These are phyloP conservation scores for Colletotrichum abscissum DNA, from an alignment of 2,329 filamentous ascomycete genomes.

Conservation along the genomic window DNA sequence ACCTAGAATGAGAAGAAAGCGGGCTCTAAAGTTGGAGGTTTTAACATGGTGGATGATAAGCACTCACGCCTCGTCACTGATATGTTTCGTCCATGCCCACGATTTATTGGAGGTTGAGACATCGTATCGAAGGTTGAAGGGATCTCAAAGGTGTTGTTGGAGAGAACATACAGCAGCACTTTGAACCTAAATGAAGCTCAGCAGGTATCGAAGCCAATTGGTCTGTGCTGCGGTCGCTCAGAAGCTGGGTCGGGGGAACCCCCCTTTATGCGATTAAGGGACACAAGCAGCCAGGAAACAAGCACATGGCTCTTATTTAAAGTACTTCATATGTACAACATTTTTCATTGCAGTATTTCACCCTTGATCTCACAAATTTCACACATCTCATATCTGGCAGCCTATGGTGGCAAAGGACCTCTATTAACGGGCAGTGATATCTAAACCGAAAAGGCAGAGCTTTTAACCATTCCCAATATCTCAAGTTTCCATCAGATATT, in stretches of 20 bases:
- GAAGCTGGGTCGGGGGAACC: not conserved
- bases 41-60: no score
- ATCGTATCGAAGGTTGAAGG: not conserved
- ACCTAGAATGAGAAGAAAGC: not conserved
- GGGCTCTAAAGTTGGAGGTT: not conserved
- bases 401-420: constrained; percentile 6
- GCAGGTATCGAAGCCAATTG: not conserved
- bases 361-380: not conserved
- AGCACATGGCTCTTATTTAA: not conserved
- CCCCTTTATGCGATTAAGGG: not conserved
- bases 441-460: constrained; percentile 36
- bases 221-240: not conserved
- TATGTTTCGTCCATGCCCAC: constrained; percentile 32
- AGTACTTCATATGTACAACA: not conserved
- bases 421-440: constrained; percentile 34
- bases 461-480: constrained; percentile 34
- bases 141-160: not conserved
- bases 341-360: not conserved
- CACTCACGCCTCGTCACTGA: constrained; percentile 31
- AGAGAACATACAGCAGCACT: not conserved
- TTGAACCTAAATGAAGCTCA: not conserved
- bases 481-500: constrained; percentile 35
- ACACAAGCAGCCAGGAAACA: not conserved
- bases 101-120: constrained; percentile 23
- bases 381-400: not conserved